Percentiles rank a stretch among this genome's conserved stretches.
Conservation (phyloP, 108 stramenopile species). For the Cylindrotheca fusiformis region DNA sequence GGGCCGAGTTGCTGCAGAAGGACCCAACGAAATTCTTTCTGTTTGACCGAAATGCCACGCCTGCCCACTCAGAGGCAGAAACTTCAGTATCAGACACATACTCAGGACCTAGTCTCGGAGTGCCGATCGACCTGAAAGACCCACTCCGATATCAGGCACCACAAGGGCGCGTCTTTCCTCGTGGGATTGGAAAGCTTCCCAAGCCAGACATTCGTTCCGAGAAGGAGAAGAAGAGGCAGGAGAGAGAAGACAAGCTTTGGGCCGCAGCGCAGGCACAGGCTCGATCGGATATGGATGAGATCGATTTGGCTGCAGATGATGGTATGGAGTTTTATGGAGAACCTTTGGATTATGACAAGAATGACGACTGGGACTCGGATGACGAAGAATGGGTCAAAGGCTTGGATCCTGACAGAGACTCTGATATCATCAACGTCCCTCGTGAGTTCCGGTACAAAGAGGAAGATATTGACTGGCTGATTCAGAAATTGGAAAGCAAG, state of each 20-base stretch:
- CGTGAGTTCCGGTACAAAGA: constrained; percentile 41
- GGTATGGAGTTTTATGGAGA: constrained; percentile 29
- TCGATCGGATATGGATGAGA: constrained; percentile 40
- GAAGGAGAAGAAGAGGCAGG: constrained; percentile 81
- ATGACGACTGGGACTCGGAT: constrained; percentile 38
- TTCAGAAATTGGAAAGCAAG: constrained; percentile 57
- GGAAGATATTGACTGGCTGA: constrained; percentile 77
- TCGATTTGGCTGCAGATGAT: constrained; percentile 59
- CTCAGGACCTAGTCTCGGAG: constrained; percentile 55
- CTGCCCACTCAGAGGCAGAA: constrained; percentile 14
- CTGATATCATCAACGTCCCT: constrained; percentile 39
- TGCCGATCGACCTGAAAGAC: constrained; percentile 66
- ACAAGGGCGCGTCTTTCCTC: constrained; percentile 60
- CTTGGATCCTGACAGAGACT: constrained; percentile 46
- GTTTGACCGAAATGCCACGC: constrained; percentile 44
- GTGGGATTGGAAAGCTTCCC: constrained; percentile 56
- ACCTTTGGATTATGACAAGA: constrained; percentile 30
- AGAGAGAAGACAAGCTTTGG: constrained; percentile 66
- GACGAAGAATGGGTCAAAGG: constrained; percentile 79
- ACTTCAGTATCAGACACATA: constrained; percentile 22
- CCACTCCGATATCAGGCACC: constrained; percentile 46
- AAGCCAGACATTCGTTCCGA: constrained; percentile 73
- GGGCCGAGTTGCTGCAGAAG: constrained; percentile 58
- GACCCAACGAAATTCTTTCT: constrained; percentile 81
- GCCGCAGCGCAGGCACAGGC: constrained; percentile 68